Evolutionary conservation across 495 filamentous ascomycete genomes (phyloP), one percentile per base, ranked within the genome.

Genomic region (Penicillium bialowiezense): DNA sequence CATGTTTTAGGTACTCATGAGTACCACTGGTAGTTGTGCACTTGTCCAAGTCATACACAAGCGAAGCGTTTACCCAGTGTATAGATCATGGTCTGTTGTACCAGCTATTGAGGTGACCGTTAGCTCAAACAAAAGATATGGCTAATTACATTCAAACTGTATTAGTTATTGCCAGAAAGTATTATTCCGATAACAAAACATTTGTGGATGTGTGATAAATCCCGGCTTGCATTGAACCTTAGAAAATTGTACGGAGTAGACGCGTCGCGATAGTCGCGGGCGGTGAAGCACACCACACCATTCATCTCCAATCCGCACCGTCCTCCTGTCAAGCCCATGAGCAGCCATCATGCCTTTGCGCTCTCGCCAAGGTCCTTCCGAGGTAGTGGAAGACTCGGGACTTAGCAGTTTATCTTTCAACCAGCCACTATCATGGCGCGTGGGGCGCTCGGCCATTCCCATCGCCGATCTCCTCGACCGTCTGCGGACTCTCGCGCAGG

Each of bases 401-500:
- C 71, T 74, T 62, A 67, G 56, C 48, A 63, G 56, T 35, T 59
- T 75, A 41, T 58, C 73, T 50, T 97, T 97, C 79, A 83, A 92
- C 58, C 87, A 97, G 59, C 78, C 89, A 14, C 70, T 99, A 32
- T 86, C 90, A 69, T 97, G 95, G 90, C 87, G 88, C 59, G 88
- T 90, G 39, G 95, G 92, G 44, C 93, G 89, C 62, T 68, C 77
- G 24, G 79, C 88, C 44, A 96, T 99, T 58, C 75, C 87, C 32
- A 85, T 91, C 39, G 86, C 79, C 51, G 88, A 91, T 42, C 82
- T 99, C 26, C 74, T 96, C 50, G 76, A 83, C 58, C 83, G 92
- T 15, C 79, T 99, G 35, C 85, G 89, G 56, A 73, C 79, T 6
- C 84, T 99, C 18, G 82, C 82, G 45, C 86, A 88, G 51, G 93